phyloP scores from a whole-genome alignment of 1,139 yeast genomes.

The Kurtzmaniella quercitrusa region DNA sequence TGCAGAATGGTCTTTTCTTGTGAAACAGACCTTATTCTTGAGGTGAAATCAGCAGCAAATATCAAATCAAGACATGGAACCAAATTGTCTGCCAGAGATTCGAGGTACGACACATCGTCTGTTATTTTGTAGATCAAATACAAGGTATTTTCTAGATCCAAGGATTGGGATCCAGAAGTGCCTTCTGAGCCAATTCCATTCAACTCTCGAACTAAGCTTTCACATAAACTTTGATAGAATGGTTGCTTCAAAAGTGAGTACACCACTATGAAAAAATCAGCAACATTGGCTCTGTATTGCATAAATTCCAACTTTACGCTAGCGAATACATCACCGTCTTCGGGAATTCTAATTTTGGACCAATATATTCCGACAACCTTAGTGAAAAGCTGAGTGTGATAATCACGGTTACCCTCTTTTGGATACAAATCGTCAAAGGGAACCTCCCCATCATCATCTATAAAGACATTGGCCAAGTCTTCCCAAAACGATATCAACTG shows the following conservation, averaged over 20 bases:
- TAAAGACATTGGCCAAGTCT: slow-evolving; percentile 59
- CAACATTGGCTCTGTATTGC: slow-evolving; percentile 65
- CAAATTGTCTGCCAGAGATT: slow-evolving; percentile 24
- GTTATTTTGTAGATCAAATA: slow-evolving; percentile 56
- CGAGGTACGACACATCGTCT: slow-evolving; percentile 45
- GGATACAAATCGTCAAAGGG: slow-evolving; percentile 24
- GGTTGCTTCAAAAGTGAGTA: slow-evolving; percentile 61
- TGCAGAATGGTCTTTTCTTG: slow-evolving; percentile 9
- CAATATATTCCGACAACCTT: slow-evolving; percentile 56
- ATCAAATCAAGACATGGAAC: slow-evolving; percentile 23
- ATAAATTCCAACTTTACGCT: slow-evolving; percentile 45
- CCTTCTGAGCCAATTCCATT: slow-evolving; percentile 12
- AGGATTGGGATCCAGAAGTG: slow-evolving; percentile 7
- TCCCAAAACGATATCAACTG: slow-evolving; percentile 79
- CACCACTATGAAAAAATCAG: slow-evolving; percentile 68
- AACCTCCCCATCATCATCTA: slow-evolving; percentile 50
- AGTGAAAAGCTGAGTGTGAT: slow-evolving; percentile 24
- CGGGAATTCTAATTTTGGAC: slow-evolving; percentile 48
- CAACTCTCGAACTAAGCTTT: slow-evolving; percentile 30
- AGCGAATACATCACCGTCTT: slow-evolving; percentile 11
- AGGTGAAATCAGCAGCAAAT: slow-evolving; percentile 23
- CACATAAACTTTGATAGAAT: slow-evolving; percentile 49
- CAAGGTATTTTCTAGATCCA: slow-evolving; percentile 65
- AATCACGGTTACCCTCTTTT: slow-evolving; percentile 12
- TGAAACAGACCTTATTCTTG: slow-evolving; percentile 9